Base-by-base conservation (phyloP, 371 early-diverging fungal genomes). In the Mucor sp. region DNA sequence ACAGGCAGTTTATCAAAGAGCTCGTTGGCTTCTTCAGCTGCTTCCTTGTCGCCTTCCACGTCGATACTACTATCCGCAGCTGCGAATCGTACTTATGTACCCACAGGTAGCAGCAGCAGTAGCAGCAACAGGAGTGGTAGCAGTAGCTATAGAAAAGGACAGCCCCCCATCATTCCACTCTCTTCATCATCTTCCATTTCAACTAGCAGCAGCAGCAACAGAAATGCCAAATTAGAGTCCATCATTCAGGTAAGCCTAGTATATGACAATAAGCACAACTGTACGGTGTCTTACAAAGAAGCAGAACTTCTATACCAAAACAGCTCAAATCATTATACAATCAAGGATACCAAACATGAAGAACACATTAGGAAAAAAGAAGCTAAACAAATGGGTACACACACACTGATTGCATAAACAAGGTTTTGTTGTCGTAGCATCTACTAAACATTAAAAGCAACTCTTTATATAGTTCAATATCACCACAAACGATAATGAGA, bases 401-500 rank as follows among this genome's bases (percentile, higher is more conserved):
- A 47, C 11, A 21, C 11, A 6, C 30, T 19, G 7, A 47, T 6
- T 21, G 21, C n/a, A 21, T 19, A 19, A 44, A 44, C 8, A 44
- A 19, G 0, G 25, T 25, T 33, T 33, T 33, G 33, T 33, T 33
- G 12, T 6, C 9, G 2, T 35, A 35, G 15, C 11, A 53, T 53
- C 5, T 27, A 25, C 53, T 53, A 53, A 53, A 15, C 27, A 27
- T 7, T 53, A 8, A 47, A 47, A 47, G 47, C 21, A 47, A 6
- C 21, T 53, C 5, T 30, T 12, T 35, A 9, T 35, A 9, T 23
- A 92, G 95, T 95, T 95, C 78, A 94, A 92, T 72, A 68, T 95
- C 35, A 88, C 91, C 37, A 75, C 90, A 11, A 87, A 88, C 58
- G 94, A 95, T 32, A 74, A 87, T 33, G 90, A 89, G 30, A 78